Conservation (phyloP, 768 basidiomycete genomes). For the Neoboletus subvelutipes region DNA sequence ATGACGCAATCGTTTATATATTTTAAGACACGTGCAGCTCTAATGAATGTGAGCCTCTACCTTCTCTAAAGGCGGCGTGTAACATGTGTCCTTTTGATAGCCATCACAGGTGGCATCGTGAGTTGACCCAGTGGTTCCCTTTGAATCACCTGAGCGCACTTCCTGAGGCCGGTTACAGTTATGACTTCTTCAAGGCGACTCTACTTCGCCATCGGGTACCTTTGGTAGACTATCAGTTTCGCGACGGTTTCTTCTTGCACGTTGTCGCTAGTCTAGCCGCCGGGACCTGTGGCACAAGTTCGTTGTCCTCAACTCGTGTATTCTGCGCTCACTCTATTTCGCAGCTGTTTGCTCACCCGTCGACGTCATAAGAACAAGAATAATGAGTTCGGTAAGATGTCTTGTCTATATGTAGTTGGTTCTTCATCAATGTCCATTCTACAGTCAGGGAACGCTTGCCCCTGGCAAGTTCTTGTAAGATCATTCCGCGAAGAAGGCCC, state of each 20-base stretch:
- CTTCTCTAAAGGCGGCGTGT: not conserved
- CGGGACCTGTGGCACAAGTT: constrained; percentile 78
- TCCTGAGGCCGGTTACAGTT: constrained; percentile 41
- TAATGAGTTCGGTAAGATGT: constrained; percentile 69
- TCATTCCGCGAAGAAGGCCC: constrained; percentile 75
- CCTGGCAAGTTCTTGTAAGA: constrained; percentile 51
- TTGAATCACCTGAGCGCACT: not conserved
- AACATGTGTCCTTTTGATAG: constrained; percentile 35
- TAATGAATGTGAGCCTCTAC: constrained; percentile 65
- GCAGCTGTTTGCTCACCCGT: constrained; percentile 77
- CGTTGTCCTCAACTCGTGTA: constrained; percentile 21
- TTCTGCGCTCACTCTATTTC: constrained; percentile 3
- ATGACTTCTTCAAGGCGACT: constrained; percentile 71
- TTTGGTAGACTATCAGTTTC: constrained; percentile 56
- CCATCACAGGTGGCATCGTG: constrained; percentile 83
- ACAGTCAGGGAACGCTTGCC: constrained; percentile 51
- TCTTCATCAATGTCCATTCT: constrained; percentile 4
- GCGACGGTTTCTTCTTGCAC: constrained; percentile 67
- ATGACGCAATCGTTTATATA: constrained; percentile 3
- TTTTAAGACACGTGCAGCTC: constrained; percentile 54
- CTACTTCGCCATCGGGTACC: constrained; percentile 55
- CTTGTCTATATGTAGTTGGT: not conserved
- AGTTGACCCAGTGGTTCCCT: constrained; percentile 31
- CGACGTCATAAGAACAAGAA: constrained; percentile 71
- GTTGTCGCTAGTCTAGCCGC: constrained; percentile 65